phyloP scores from a whole-genome alignment of 2,329 filamentous ascomycete genomes.

The Fusarium nurragi region DNA sequence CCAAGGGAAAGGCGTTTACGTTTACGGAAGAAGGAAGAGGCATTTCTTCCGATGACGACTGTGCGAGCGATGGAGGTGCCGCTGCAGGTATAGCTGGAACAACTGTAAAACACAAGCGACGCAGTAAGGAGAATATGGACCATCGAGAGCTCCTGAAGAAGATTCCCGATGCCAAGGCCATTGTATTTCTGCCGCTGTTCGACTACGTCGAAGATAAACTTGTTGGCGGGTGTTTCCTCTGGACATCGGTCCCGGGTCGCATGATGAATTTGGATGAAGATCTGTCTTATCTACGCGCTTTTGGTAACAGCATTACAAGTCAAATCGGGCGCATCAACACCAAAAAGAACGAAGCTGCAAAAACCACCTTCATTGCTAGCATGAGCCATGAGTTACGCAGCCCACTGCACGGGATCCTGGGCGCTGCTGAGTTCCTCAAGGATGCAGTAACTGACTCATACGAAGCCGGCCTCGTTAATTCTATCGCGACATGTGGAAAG shows the following conservation, averaged over 20 bases:
- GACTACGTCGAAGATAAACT: slow-evolving; percentile 49
- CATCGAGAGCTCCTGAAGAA: slow-evolving; percentile 48
- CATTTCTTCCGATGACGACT: slow-evolving; percentile 47
- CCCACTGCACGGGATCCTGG: slow-evolving; percentile 66
- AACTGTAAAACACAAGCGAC: slow-evolving; percentile 7
- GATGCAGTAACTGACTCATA: slow-evolving; percentile 52
- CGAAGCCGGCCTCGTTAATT: slow-evolving; percentile 56
- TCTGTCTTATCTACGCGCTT: slow-evolving; percentile 49
- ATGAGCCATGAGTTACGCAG: slow-evolving; percentile 68
- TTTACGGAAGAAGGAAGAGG: slow-evolving; percentile 45
- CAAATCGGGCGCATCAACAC: slow-evolving; percentile 65
- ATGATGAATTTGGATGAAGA: slow-evolving; percentile 51
- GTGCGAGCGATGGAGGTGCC: slow-evolving; percentile 38
- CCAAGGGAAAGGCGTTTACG: slow-evolving; percentile 45
- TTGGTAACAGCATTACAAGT: slow-evolving; percentile 54
- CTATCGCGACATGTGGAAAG: slow-evolving; percentile 58
- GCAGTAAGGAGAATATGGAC: slow-evolving; percentile 40
- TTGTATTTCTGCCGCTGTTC: slow-evolving; percentile 51
- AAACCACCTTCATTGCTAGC: slow-evolving; percentile 67
- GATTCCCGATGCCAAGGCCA: slow-evolving; percentile 47
- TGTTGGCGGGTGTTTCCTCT: slow-evolving; percentile 50
- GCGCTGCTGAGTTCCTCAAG: slow-evolving; percentile 60
- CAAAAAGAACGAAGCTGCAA: slow-evolving; percentile 61
- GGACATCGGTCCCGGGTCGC: slow-evolving; percentile 47
- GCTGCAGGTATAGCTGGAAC: background rate